Percentiles rank a stretch among this genome's conserved stretches.
These are phyloP conservation scores for Lachancea meyersii DNA, from an alignment of 805 yeast genomes.

Conservation along the genomic window DNA sequence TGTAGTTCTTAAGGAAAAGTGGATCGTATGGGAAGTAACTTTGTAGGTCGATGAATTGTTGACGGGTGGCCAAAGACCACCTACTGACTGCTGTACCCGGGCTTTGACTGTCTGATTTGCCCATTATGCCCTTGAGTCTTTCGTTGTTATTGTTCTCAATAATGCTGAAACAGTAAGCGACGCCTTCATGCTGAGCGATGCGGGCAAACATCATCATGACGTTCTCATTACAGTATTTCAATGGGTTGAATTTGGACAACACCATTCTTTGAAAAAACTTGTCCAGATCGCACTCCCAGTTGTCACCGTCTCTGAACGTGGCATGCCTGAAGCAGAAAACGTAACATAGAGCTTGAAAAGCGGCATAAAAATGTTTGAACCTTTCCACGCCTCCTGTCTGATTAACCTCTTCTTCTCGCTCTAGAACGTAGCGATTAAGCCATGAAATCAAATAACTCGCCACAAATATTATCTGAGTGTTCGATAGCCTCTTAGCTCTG, in stretches of 20 bases:
- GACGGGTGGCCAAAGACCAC: constrained; percentile 51
- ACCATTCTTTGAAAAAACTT: constrained; percentile 81
- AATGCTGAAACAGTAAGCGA: constrained; percentile 88
- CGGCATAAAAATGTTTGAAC: constrained; percentile 82
- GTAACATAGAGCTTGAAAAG: constrained; percentile 83
- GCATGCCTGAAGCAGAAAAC: constrained; percentile 85
- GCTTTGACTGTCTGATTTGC: constrained; percentile 23
- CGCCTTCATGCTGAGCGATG: constrained; percentile 80
- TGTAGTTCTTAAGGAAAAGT: constrained; percentile 58
- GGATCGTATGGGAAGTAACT: constrained; percentile 98
- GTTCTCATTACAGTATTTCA: constrained; percentile 87
- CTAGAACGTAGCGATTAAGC: constrained; percentile 73
- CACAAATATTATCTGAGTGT: constrained; percentile 71
- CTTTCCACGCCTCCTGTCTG: constrained; percentile 76
- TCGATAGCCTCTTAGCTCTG: constrained; percentile 67
- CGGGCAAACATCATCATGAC: constrained; percentile 92
- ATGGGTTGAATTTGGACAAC: constrained; percentile 84
- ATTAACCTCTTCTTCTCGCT: constrained; percentile 77
- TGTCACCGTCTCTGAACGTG: constrained; percentile 41
- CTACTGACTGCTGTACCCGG: constrained; percentile 18
- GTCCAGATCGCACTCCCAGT: constrained; percentile 78
- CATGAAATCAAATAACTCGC: constrained; percentile 77
- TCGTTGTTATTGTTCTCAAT: constrained; percentile 77
- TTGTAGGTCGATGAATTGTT: constrained; percentile 82
- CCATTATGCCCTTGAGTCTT: constrained; percentile 39